Percentiles rank a stretch among this genome's conserved stretches.
These are phyloP conservation scores for Daldinia bambusicola DNA, from an alignment of 495 filamentous ascomycete genomes.

Conservation along the genomic window DNA sequence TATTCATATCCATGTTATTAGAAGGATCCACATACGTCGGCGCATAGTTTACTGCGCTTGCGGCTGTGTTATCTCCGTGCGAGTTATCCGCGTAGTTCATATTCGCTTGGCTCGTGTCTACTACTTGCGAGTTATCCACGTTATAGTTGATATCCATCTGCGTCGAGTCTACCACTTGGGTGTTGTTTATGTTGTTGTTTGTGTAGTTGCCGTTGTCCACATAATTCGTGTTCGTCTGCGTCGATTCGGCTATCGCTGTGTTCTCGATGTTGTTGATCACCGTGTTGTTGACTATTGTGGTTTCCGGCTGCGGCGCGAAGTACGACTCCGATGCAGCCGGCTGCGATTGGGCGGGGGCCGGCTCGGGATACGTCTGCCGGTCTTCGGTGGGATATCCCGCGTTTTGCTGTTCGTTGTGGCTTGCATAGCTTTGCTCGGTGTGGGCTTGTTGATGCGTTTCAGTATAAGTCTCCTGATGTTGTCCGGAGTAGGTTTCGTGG, in stretches of 20 bases:
- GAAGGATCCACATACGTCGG: constrained; percentile 14
- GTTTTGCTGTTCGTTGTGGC: constrained; percentile 16
- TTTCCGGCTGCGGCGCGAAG: constrained; percentile 17
- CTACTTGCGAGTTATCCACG: constrained; percentile 6
- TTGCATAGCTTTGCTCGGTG: constrained; percentile 14
- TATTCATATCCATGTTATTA: constrained; percentile 1
- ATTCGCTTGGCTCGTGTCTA: constrained; percentile 4
- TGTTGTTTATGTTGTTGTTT: too few relatives aligned
- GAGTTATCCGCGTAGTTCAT: constrained; percentile 20
- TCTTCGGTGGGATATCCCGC: constrained; percentile 12
- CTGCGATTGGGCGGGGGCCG: constrained; percentile 8
- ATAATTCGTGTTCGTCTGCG: constrained; percentile 19
- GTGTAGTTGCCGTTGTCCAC: constrained; percentile 10
- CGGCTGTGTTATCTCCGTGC: constrained; percentile 4
- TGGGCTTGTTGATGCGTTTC: constrained; percentile 3
- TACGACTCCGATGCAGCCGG: constrained; percentile 19
- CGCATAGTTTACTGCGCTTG: too few relatives aligned
- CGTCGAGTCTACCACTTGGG: constrained; percentile 10
- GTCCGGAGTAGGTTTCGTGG: constrained; percentile 11
- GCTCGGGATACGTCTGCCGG: constrained; percentile 19
- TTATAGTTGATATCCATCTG: constrained; percentile 15
- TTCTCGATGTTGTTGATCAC: constrained; percentile 34
- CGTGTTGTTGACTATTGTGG: constrained; percentile 32
- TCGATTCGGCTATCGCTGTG: constrained; percentile 10
- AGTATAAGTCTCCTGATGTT: background rate